Conservation (phyloP, 345 rosid genomes). For the Populus ilicifolia region DNA sequence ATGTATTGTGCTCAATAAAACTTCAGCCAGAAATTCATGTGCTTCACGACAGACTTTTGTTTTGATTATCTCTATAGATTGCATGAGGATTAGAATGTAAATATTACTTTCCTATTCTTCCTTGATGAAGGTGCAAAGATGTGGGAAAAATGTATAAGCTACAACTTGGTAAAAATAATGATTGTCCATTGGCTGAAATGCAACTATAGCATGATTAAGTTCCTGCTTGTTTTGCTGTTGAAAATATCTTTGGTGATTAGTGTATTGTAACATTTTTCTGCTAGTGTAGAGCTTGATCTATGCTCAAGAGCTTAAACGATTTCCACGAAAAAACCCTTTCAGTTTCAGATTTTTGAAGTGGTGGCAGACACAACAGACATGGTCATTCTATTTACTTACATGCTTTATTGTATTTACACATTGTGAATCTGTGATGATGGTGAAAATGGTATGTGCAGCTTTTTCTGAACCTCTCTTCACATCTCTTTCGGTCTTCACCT, state of each 20-base stretch:
- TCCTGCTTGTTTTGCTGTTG: background rate
- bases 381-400: background rate
- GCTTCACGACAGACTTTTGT: background rate
- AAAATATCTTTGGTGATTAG: background rate
- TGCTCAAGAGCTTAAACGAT: background rate
- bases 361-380: background rate
- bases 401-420: background rate
- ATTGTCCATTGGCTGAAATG: background rate
- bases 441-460: background rate
- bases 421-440: background rate
- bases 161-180: background rate
- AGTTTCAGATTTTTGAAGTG: background rate
- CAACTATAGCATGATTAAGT: background rate
- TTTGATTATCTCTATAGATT: background rate
- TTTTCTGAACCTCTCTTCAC: background rate
- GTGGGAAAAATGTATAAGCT: background rate
- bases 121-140: background rate
- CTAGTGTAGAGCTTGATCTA: background rate
- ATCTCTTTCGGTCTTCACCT: background rate
- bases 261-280: background rate
- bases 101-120: background rate
- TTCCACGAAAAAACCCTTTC: background rate
- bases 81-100: background rate
- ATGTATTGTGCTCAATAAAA: background rate
- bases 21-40: background rate